A percentile compares a stretch with the other conserved stretches of the same genome.
Evolutionary conservation across 257 asterid genomes (phyloP).

Genomic region (Przewalskia tangutica): DNA sequence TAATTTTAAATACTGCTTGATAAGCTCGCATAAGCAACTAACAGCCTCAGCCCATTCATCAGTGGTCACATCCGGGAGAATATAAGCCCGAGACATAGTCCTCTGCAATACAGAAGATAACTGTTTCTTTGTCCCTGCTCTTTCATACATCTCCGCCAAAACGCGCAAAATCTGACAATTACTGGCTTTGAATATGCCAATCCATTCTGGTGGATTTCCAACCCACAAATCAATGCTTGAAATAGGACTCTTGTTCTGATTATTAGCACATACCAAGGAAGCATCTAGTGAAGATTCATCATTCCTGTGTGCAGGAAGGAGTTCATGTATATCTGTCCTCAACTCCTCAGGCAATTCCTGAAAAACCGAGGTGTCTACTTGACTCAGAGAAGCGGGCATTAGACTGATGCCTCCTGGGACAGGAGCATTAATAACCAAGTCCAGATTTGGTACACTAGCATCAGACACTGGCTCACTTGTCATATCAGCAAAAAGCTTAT

Average conservation of each 20-base stretch:
- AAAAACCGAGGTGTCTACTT: conserved; percentile 69
- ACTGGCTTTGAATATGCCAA: conserved; percentile 47
- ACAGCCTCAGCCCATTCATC: conserved; percentile 32
- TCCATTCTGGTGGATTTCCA: conserved; percentile 85
- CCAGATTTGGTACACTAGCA: conserved; percentile 11
- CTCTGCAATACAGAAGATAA: conserved; percentile 58
- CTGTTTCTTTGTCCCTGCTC: conserved; percentile 30
- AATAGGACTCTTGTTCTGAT: conserved; percentile 22
- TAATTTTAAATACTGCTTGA: conserved; percentile 56
- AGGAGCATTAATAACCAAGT: conserved; percentile 12
- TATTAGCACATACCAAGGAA: conserved; percentile 21
- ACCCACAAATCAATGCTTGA: conserved; percentile 47
- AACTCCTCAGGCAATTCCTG: conserved; percentile 81
- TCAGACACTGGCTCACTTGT: conserved; percentile 14
- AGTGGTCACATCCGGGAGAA: conserved; percentile 15
- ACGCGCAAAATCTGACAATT: conserved; percentile 29
- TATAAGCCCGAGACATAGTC: conserved; percentile 24
- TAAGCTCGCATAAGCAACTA: conserved; percentile 50
- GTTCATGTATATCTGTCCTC: conserved; percentile 61
- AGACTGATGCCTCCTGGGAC: conserved; percentile 21
- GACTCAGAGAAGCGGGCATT: conserved; percentile 90
- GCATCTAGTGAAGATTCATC: conserved; percentile 24
- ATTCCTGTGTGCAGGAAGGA: conserved; percentile 62
- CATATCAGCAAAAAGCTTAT: conserved; percentile 19
- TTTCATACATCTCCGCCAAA: conserved; percentile 37